Base-by-base conservation (phyloP, 2,329 filamentous ascomycete genomes). In the Grosmannia serpens region DNA sequence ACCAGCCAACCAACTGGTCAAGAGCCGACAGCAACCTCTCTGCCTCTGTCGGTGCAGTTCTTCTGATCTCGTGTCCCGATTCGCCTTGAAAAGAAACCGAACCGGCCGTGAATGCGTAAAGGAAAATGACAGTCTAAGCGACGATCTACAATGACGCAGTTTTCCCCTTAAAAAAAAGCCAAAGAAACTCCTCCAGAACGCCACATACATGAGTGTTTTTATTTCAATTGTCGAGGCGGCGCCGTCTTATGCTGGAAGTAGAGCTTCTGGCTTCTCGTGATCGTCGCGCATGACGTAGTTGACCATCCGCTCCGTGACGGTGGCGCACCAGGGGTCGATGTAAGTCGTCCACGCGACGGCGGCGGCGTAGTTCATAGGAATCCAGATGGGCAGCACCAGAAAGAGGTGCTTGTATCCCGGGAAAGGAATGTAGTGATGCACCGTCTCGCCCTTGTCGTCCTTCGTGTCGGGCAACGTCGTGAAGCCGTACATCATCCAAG, bases 401-500 rank as follows among this genome's bases (percentile, higher is more conserved):
- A 70, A 62, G 53, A 79, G 67, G 56, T 71, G 68, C 63, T 67
- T 59, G 55, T 65, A 60, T 46, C 69, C 66, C 33, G 75, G 71
- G 61, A 74, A 70, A 5, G 49, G 55, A 13, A 61, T 63, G 4
- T 27, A 33, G 53, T 61, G 59, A 2, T 51, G 46, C 7, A 60
- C 61, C 26, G 59, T 54, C 26, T 73, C 66, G 52, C 72, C 71
- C 20, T 74, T 64, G 27, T 70, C 70, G 56, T 73, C 70, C 46
- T 62, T 64, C 24, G 70, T 67, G 59, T 73, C 67, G 11, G 70
- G 69, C 15, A 73, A 71, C 1, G 70, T 64, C 53, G 64, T 65
- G 52, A 77, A 68, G 20, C 78, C 74, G 61, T 77, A 85, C 15
- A 84, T 70, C 72, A 85, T 75, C 79, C 81, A 85, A 29, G 79